Evolutionary conservation across 75 land plant species (phyloP).

Genomic region (Pinus tabuliformis): DNA sequence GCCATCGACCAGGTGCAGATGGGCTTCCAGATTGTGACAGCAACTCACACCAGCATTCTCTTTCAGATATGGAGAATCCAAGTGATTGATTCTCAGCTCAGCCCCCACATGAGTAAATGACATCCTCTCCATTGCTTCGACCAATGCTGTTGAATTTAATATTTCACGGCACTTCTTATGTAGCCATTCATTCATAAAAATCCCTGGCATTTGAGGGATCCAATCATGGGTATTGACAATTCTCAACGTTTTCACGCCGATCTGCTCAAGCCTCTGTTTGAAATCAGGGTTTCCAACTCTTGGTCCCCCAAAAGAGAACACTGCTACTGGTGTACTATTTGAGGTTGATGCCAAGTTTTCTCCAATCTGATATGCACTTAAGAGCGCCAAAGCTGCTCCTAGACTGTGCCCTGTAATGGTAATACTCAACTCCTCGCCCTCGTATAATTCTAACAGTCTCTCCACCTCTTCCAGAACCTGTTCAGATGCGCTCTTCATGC

Average conservation of each 20-base stretch:
- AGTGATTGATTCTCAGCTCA: background rate
- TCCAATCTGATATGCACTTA: slow-evolving; percentile 16
- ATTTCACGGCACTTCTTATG: background rate
- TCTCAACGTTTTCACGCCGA: background rate
- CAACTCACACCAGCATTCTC: background rate
- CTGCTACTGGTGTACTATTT: background rate
- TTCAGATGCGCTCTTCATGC: slow-evolving; percentile 23
- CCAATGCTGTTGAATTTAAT: background rate
- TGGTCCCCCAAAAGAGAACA: background rate
- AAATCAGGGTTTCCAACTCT: slow-evolving; percentile 7
- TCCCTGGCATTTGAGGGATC: background rate
- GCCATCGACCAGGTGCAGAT: slow-evolving; percentile 20
- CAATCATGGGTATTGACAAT: background rate
- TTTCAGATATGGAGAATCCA: slow-evolving; percentile 12
- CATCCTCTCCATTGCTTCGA: background rate
- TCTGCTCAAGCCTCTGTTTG: background rate
- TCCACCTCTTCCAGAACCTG: slow-evolving; percentile 30
- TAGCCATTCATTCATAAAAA: background rate
- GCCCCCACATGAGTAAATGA: slow-evolving; percentile 13
- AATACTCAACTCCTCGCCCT: slow-evolving; percentile 44
- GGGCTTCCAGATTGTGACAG: slow-evolving; percentile 14
- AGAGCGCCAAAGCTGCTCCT: slow-evolving; percentile 37
- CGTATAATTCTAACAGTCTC: slow-evolving; percentile 25
- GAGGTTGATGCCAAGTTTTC: background rate
- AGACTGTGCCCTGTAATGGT: slow-evolving; percentile 72